Evolutionary conservation across 2,329 filamentous ascomycete species (phyloP), one percentile per base, ranked within the genome.

Genomic region (Hymenotorrendiella dingleyae): DNA sequence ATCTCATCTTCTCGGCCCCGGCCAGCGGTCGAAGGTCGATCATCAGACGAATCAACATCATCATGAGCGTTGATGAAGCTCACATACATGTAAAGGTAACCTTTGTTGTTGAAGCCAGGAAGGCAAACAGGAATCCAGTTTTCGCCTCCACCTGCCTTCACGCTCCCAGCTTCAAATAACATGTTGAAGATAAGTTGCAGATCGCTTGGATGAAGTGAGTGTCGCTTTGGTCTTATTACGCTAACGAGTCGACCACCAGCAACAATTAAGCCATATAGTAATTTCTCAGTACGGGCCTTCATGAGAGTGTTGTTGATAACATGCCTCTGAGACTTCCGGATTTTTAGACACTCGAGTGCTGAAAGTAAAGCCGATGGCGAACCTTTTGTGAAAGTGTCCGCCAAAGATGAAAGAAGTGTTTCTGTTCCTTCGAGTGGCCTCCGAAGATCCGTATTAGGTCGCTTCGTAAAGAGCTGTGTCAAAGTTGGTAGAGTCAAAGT

Each of bases 71-170:
- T 81, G 48, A 98, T 77, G 63, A 97, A 98, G 69, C 87, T 95
- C 61, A 98, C 93, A 60, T 97, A 98, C 89, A 98, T 97, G 69
- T 98, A 96, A 1, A 98, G 74, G 61, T 94, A 98, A 20, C 93
- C 94, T 39, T 82, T 86, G 63, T 88, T 97, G 67, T 98, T 98
- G 68, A 98, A 98, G 4, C 90, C 91, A 0, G 93, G 94, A 3
- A 98, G 74, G 57, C 93, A 98, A 6, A 98, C 73, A 0, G 93
- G 93, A 36, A 97, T 91, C 93, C 93, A 98, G 57, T 91, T 96
- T 64, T 98, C 93, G 22, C 91, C 93, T 16, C 91, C 93, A 5
- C 86, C 90, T 16, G 88, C 84, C 61, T 93, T 91, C 61, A 98
- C 84, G 32, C 87, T 85, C 36, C 88, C 87, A 2, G 91, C 93